Base-by-base conservation (phyloP, 257 asterid genomes). In the Solanum peruvianum region DNA sequence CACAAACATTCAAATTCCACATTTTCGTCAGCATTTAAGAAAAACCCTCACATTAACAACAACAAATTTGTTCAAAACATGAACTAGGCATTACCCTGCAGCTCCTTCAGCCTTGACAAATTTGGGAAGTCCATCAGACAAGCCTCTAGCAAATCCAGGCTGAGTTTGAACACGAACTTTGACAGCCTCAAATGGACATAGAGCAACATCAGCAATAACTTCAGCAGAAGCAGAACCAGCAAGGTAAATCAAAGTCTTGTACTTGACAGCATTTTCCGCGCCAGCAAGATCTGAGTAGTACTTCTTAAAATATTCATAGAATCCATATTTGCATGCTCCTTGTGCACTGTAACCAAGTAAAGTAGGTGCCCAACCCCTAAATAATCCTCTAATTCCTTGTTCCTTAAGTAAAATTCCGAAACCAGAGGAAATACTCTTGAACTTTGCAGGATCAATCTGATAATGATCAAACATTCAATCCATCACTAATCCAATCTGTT, bases 221-320 rank as follows among this genome's bases (percentile, higher is more conserved):
- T 94, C 98, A 39, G 98, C 93, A 47, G 96, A 94, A 1, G 98
- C 96, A 31, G 98, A 92, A 25, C 96, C 98, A 1, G 96, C 96
- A 15, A 94, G 94, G 90, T 83, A 94, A 88, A 94, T 92, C 47
- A 94, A 78, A 3, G 98, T 94, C 92, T 94, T 94, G 90, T 94
- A 93, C 78, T 94, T 94, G 90, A 91, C 88, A 0, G 94, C 94
- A 29, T 91, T 39, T 66, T 93, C 96, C 18, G 96, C 89, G 66
- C 96, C 98, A 52, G 95, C 98, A 41, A 90, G 75, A 76, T 93
- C 96, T 8, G 96, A 87, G 73, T 92, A 94, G 82, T 90, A 86
- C 88, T 93, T 94, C 91, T 94, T 93, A 93, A 92, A 93, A 60
- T 60, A 87, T 73, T 94, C 96, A 41, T 94, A 94, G 39, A 94